Evolutionary conservation across 352 stramenopile genomes (phyloP).

Genomic region (Globisporangium nodosum): DNA sequence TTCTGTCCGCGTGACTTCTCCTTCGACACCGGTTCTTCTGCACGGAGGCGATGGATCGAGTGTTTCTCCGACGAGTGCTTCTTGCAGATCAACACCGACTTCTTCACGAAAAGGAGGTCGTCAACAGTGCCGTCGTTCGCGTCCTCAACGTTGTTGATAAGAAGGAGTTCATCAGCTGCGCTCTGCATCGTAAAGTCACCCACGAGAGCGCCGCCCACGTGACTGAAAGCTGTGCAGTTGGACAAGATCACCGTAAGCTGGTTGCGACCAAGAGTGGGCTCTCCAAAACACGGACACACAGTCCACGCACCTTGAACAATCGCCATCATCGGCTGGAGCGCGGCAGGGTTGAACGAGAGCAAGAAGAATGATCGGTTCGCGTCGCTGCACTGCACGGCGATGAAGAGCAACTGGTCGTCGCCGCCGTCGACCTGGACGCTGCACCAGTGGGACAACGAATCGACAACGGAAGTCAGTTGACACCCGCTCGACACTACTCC

Average conservation of each 20-base stretch:
- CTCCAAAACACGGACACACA: not conserved
- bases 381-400: slow-evolving; percentile 43
- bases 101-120: slow-evolving; percentile 28
- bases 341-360: slow-evolving; percentile 31
- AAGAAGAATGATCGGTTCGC: slow-evolving; percentile 43
- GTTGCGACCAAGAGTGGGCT: too few relatives aligned
- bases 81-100: slow-evolving; percentile 40
- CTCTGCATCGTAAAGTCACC: slow-evolving; percentile 23
- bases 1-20: slow-evolving; percentile 21
- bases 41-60: slow-evolving; percentile 32
- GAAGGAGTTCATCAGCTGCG: slow-evolving; percentile 24
- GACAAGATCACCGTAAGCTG: not conserved
- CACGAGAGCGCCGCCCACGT: slow-evolving; percentile 32
- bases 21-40: slow-evolving; percentile 20
- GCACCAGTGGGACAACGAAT: slow-evolving; percentile 12
- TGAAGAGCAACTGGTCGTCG: slow-evolving; percentile 1
- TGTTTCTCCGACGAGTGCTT: slow-evolving; percentile 23
- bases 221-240: slow-evolving; percentile 31
- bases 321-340: slow-evolving; percentile 24
- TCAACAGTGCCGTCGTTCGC: slow-evolving; percentile 4
- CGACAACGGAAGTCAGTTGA: not conserved
- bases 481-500: not conserved
- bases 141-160: slow-evolving; percentile 29
- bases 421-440: slow-evolving; percentile 17
- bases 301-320: slow-evolving; percentile 37